Base-by-base conservation (phyloP, 140 eudicot species). In the Senecio squalidus region DNA sequence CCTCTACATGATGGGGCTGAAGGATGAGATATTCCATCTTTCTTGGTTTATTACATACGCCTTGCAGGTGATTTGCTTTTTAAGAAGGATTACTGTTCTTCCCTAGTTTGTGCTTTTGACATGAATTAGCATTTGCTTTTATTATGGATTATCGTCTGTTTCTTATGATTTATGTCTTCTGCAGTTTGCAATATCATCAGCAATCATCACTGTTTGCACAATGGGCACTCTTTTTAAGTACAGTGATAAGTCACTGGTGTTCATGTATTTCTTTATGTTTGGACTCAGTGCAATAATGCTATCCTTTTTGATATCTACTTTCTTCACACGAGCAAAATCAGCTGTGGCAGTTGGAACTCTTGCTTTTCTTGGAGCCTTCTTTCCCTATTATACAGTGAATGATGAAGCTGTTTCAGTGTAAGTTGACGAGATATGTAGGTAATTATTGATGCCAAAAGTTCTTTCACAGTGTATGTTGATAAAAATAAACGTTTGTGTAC, bases 1-100 rank as follows among this genome's bases (percentile, higher is more conserved):
- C 56, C 99, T 93, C 26, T 93, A 88, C 83, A 93, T 93, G 99
- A 93, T 93, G 99, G 99, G 99, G 54, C 87, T 93, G 56, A 93
- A 82, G 62, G 88, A 80, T 49, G 86, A 84, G 67, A 88, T 88
- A 56, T 93, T 93, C 72, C 74, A 80, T 68, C 78, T 93, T 62
- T 93, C 99, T 29, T 93, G 99, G 99, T 84, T 93, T 46, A 63
- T 84, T 18, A 93, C 99, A 41, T 93, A 93, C 38, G 74, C 87
- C 43, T 11, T 93, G n/a, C 99, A 93, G 99, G 99, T 93, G 75
- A 64, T 69, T 36, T 67, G 28, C 14, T 25, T 30, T 31, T 47
- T 6, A 18, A 44, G 52, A 61, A 21, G 28, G n/a, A 29, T 17
- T 38, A 33, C 60, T 50, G 23, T 34, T 57, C 38, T 39, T 47